A percentile compares a stretch with the other conserved stretches of the same genome.
Evolutionary conservation across 1,284 basidiomycete species (phyloP).

Genomic region (Trametes pubescens): DNA sequence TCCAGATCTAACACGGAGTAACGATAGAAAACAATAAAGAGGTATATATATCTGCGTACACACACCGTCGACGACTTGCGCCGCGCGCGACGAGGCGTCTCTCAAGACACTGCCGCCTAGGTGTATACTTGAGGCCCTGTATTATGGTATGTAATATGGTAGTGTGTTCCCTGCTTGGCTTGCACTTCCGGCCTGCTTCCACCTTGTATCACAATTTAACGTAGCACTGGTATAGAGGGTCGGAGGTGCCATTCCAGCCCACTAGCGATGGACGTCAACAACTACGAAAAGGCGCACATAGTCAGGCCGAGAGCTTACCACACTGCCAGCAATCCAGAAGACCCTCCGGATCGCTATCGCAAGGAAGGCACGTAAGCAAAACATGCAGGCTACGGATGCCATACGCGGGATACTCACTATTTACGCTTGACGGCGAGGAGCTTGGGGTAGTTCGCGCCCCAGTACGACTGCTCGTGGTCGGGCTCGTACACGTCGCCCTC

Average conservation of each 20-base stretch:
- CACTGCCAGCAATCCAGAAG: constrained; percentile 70
- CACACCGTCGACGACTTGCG: too few relatives aligned
- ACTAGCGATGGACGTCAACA: constrained; percentile 24
- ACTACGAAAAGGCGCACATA: neutral
- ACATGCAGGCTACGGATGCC: too few relatives aligned
- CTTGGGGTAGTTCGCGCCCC: constrained; percentile 59
- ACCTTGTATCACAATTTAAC: constrained; percentile 13
- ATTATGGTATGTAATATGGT: neutral
- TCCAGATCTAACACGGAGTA: too few relatives aligned
- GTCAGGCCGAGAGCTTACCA: constrained; percentile 48
- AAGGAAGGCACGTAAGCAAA: constrained; percentile 8
- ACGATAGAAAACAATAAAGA: too few relatives aligned
- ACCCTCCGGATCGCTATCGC: constrained; percentile 56
- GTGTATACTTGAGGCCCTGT: neutral
- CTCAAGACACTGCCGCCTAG: too few relatives aligned
- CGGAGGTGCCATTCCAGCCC: constrained; percentile 35
- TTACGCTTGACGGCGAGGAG: constrained; percentile 60
- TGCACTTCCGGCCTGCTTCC: neutral
- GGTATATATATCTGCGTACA: too few relatives aligned
- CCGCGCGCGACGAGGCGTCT: too few relatives aligned
- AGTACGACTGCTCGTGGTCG: constrained; percentile 59
- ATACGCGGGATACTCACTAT: constrained; percentile 55
- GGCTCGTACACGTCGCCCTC: constrained; percentile 66
- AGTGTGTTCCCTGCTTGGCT: neutral
- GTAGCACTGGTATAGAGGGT: constrained; percentile 36